Base-by-base conservation (phyloP, 2,329 filamentous ascomycete genomes). In the Pseudomassariella vexata region DNA sequence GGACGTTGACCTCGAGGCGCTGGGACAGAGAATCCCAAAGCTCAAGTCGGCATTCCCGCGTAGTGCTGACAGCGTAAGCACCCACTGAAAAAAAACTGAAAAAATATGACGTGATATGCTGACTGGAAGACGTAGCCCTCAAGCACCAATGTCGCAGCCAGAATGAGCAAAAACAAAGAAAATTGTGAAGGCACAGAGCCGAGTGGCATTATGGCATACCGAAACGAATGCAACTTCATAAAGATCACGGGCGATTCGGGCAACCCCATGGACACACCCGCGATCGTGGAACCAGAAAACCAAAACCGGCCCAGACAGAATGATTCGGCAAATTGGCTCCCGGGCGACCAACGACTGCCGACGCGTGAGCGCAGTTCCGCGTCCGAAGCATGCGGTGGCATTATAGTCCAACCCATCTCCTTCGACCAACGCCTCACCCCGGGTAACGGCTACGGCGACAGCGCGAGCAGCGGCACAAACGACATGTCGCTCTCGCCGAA, bases 1-100 rank as follows among this genome's bases (percentile, higher is more conserved):
- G 5, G 88, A 96, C 45, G 82, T 95, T 11, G 92, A 98, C 50
- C 70, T 96, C 4, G 85, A 94, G 54, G 79, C 77, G 9, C 68
- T 86, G 17, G 77, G 79, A 9, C 58, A 78, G 40, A 68, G 71
- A 44, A 78, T 76, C 42, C 76, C 69, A 7, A 76, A 70, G 39
- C 63, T 79, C 14, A 70, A 64, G 42, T 56, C 65, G 17, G 68
- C 68, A 2, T 76, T 78, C 29, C 63, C 70, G n/a, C 66, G 71
- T 28, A 66, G 63, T 34, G 60, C 50, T 17, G 67, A 74, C 27
- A 68, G 60, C 25, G 71, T 76, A 60, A 47, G 70, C 66, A 3
- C 28, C n/a, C n/a, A n/a, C n/a, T n/a, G n/a, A n/a, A n/a, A n/a
- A n/a, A n/a, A n/a, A n/a, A n/a, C 5, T 18, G n/a, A n/a, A n/a